Base-by-base conservation (phyloP, 352 stramenopile species). In the Phytophthora fragariaefolia region DNA sequence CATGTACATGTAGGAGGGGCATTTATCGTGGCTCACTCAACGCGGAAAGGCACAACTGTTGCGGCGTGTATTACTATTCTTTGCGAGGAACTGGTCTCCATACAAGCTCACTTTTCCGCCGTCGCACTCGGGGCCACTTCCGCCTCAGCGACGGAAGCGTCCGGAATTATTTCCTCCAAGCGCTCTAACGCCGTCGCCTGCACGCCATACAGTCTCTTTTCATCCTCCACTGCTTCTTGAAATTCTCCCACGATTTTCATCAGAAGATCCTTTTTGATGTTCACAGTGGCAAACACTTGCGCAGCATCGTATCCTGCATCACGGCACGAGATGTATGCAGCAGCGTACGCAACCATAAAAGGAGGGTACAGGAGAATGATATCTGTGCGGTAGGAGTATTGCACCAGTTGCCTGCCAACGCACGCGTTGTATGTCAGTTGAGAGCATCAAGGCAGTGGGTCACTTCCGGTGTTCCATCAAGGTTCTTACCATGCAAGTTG, bases 261-360 rank as follows among this genome's bases (percentile, higher is more conserved):
- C 7, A 95, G 65, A 45, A 90, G 61, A 7, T 94, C 87, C 43
- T 83, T 85, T 71, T 95, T 96, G 52, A 96, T 80, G 62, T 96
- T 96, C 20, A 95, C 81, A 18, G 42, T 76, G 15, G 82, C 57
- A 68, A 96, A 94, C 63, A 95, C 85, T 38, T 92, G 77, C 17
- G 74, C 73, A 10, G 83, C 82, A 66, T 96, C 78, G 63, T 94
- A 96, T 26, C 82, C 85, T 8, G 86, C 80, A 49, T 95, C 85
- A 10, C 87, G 64, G 53, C 85, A 90, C 22, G 87, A 82, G 55
- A 96, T 93, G 64, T 92, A 94, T 1, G 79, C 82, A 1, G 83
- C 85, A 0, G 89, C 89, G 63, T 94, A 92, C 24, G 89, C 89
- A n/a, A 96, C 82, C 85, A 96, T 93, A 66, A 96, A 96, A 22